Conservation (phyloP, 164 flowering plant genomes). For the Vitis labrusca region DNA sequence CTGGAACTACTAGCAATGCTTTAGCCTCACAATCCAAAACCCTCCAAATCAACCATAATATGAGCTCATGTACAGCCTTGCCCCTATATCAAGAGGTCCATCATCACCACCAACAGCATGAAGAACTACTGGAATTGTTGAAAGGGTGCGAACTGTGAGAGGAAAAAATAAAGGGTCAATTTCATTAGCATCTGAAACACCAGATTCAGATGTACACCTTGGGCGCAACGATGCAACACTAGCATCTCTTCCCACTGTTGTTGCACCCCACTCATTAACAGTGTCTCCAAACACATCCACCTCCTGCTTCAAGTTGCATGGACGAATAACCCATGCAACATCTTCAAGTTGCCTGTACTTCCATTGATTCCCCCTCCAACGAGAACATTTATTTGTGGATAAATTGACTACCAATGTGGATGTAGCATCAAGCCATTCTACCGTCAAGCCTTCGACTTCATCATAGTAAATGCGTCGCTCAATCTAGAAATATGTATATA, state of each 20-base stretch:
- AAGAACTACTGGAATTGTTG: constrained; percentile 75
- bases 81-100: constrained; percentile 81
- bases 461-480: constrained; percentile 90
- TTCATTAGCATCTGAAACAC: constrained; percentile 11
- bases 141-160: constrained; percentile 57
- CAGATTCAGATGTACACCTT: constrained; percentile 8
- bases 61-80: constrained; percentile 68
- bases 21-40: neutral
- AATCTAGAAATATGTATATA: constrained; percentile 43
- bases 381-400: constrained; percentile 28
- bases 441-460: constrained; percentile 75
- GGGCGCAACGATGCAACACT: neutral
- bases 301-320: constrained; percentile 34
- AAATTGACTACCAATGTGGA: constrained; percentile 67
- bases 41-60: constrained; percentile 39
- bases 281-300: constrained; percentile 3
- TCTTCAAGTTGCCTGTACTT: constrained; percentile 58
- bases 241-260: constrained; percentile 1
- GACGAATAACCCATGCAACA: constrained; percentile 52
- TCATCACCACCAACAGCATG: constrained; percentile 86
- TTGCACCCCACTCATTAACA: constrained; percentile 5
- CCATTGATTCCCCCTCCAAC: constrained; percentile 42
- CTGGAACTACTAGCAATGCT: neutral
- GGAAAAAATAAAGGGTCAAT: constrained; percentile 68
- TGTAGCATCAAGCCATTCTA: constrained; percentile 89